These are phyloP conservation scores for Eustoma russellianum DNA, from an alignment of 257 asterid species.

Conservation along the genomic window DNA sequence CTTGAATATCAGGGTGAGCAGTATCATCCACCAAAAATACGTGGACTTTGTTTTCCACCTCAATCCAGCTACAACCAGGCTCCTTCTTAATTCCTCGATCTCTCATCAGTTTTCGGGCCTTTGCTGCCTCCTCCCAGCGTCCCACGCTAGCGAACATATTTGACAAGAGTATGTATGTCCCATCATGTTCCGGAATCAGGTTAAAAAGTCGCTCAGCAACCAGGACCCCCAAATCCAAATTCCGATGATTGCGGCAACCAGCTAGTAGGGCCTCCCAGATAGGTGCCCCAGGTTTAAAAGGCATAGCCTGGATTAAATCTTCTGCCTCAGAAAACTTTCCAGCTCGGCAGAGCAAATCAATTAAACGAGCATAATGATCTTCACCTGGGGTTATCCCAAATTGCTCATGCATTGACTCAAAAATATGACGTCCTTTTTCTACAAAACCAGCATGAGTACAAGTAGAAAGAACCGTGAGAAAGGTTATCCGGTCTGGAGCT, in stretches of 20 bases:
- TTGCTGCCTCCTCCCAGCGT: slow-evolving; percentile 44
- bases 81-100: slow-evolving; percentile 70
- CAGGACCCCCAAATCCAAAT: slow-evolving; percentile 49
- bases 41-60: slow-evolving; percentile 53
- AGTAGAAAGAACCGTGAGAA: slow-evolving; percentile 58
- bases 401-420: slow-evolving; percentile 30
- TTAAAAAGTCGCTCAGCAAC: slow-evolving; percentile 57
- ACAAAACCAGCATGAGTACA: slow-evolving; percentile 68
- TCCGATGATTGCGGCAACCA: slow-evolving; percentile 55
- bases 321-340: slow-evolving; percentile 51
- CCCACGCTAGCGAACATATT: slow-evolving; percentile 53
- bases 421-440: slow-evolving; percentile 41
- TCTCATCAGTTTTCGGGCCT: slow-evolving; percentile 55
- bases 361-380: slow-evolving; percentile 62
- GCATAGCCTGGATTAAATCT: slow-evolving; percentile 39
- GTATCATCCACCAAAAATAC: slow-evolving; percentile 63
- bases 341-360: slow-evolving; percentile 53
- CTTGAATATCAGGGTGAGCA: slow-evolving; percentile 53
- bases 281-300: slow-evolving; percentile 52
- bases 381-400: slow-evolving; percentile 52
- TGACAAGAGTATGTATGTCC: slow-evolving; percentile 60
- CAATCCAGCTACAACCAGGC: slow-evolving; percentile 76
- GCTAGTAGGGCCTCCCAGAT: slow-evolving; percentile 67
- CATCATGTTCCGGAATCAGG: slow-evolving; percentile 56
- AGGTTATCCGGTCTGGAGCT: slow-evolving; percentile 54